These are phyloP conservation scores for Lagenidium giganteum DNA, from an alignment of 352 stramenopile genomes.

Conservation along the genomic window DNA sequence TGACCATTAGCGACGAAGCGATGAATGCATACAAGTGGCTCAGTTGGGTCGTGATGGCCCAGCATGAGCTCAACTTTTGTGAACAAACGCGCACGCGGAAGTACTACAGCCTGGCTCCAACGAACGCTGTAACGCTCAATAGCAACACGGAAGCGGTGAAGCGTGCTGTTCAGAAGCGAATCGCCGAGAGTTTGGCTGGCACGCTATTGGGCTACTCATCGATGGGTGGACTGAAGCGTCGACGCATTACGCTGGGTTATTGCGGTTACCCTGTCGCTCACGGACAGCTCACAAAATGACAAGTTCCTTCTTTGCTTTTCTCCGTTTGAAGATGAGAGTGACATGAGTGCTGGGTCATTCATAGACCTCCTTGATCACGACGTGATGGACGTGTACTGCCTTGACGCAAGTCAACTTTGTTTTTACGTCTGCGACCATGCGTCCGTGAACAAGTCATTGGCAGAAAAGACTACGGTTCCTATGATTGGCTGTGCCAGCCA, in stretches of 20 bases:
- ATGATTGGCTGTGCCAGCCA: constrained; percentile 20
- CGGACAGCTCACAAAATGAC: not conserved
- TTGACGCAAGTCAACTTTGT: constrained; percentile 7
- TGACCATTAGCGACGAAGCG: constrained; percentile 3
- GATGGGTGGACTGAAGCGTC: constrained; percentile 15
- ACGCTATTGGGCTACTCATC: constrained; percentile 10
- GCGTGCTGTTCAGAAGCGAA: constrained; percentile 1
- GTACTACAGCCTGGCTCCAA: constrained; percentile 13
- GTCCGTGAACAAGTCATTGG: constrained; percentile 7
- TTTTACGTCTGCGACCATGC: constrained; percentile 17
- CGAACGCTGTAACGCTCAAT: constrained; percentile 7
- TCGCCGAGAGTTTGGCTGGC: not conserved
- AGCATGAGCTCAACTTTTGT: constrained; percentile 10
- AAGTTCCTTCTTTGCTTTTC: constrained; percentile 16
- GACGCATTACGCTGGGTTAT: constrained; percentile 15
- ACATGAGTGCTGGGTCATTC: constrained; percentile 9
- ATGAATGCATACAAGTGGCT: constrained; percentile 13
- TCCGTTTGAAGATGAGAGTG: constrained; percentile 5
- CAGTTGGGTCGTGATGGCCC: constrained; percentile 13
- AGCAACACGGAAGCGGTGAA: constrained; percentile 10
- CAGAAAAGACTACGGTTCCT: constrained; percentile 7
- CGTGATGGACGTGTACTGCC: constrained; percentile 11
- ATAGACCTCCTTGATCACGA: constrained; percentile 17
- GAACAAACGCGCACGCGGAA: constrained; percentile 14
- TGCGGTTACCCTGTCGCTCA: not conserved